Conservation (phyloP, 768 basidiomycete genomes). For the Suillus variegatus region DNA sequence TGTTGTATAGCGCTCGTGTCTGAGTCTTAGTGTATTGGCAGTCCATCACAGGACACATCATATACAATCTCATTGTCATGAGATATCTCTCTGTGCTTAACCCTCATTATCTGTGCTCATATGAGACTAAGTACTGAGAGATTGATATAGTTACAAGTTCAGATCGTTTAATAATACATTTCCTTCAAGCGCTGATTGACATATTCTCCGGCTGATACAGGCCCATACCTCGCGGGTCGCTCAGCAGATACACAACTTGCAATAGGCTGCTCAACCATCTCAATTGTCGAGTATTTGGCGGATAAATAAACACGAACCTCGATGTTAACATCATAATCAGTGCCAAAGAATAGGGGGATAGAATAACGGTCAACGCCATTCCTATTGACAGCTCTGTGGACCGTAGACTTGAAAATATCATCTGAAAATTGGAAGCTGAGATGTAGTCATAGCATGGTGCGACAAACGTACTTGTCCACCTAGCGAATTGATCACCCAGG, state of each 20-base stretch:
- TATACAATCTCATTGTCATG: background rate
- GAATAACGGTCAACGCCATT: constrained; percentile 74
- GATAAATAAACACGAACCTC: constrained; percentile 49
- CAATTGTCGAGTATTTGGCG: background rate
- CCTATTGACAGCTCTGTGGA: constrained; percentile 83
- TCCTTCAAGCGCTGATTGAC: constrained; percentile 73
- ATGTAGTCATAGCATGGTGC: constrained; percentile 10
- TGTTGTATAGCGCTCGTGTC: background rate
- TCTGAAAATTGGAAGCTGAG: constrained; percentile 43
- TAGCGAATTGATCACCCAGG: constrained; percentile 84
- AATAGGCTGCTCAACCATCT: constrained; percentile 33
- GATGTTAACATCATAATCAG: constrained; percentile 80
- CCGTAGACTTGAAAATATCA: constrained; percentile 87
- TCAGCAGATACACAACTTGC: constrained; percentile 44
- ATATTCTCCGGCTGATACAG: constrained; percentile 82
- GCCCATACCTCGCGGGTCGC: constrained; percentile 65
- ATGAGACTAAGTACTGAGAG: background rate
- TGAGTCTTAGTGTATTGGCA: background rate
- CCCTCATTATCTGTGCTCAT: background rate
- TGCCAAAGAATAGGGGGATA: constrained; percentile 89
- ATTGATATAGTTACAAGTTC: background rate
- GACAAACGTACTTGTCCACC: constrained; percentile 81
- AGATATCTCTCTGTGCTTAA: background rate
- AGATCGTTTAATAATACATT: constrained; percentile 14
- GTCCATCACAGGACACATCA: background rate